These are phyloP conservation scores for Fusarium sp. DNA, from an alignment of 2,329 filamentous ascomycete species.

Conservation along the genomic window DNA sequence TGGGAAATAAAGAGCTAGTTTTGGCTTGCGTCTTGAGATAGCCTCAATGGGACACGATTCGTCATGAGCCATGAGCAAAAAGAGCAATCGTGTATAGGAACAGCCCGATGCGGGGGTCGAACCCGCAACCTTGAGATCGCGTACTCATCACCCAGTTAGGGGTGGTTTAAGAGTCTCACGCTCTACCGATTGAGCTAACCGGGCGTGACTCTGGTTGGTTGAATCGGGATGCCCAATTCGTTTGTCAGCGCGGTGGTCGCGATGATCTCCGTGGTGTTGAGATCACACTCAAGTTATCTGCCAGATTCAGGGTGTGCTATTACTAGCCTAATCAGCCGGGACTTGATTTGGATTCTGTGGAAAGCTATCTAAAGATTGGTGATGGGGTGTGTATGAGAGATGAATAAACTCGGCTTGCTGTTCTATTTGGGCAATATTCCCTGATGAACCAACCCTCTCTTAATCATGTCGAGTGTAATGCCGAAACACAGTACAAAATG, in stretches of 20 bases:
- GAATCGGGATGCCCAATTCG: background rate
- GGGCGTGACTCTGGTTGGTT: constrained; percentile 16
- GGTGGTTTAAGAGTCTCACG: constrained; percentile 68
- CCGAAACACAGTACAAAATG: background rate
- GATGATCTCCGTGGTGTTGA: background rate
- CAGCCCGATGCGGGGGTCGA: constrained; percentile 60
- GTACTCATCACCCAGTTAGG: constrained; percentile 6
- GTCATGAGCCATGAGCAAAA: background rate
- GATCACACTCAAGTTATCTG: no score
- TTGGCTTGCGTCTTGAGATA: no score
- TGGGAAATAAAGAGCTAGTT: no score
- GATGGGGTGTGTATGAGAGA: background rate
- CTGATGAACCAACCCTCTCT: no score
- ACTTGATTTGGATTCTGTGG: background rate
- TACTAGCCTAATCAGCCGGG: background rate
- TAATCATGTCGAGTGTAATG: background rate
- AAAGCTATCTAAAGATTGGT: background rate
- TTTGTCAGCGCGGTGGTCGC: background rate
- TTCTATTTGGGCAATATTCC: background rate
- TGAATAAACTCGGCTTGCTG: background rate
- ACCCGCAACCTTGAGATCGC: constrained; percentile 68
- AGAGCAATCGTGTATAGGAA: constrained; percentile 45
- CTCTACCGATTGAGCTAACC: constrained; percentile 61
- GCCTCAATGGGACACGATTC: no score
- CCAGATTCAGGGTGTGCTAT: background rate